phyloP scores from a whole-genome alignment of 768 basidiomycete species.

The Cyclocybe cylindracea region DNA sequence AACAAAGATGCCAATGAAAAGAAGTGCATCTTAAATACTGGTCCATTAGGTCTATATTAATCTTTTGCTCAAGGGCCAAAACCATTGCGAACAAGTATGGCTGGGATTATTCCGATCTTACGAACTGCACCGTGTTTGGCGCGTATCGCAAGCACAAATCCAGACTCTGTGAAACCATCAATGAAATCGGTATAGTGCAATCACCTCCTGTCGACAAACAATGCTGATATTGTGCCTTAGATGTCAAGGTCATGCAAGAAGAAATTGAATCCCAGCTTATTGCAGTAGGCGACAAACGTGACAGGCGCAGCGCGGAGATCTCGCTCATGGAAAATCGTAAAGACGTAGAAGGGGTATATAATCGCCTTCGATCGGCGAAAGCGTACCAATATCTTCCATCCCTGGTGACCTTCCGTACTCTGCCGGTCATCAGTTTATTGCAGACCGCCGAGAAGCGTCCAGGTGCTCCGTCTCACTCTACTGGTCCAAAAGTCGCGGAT shows the following conservation, averaged over 20 bases:
- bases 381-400: constrained; percentile 39
- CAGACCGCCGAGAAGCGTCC: constrained; percentile 23
- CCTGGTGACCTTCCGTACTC: constrained; percentile 45
- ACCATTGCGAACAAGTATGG: constrained; percentile 36
- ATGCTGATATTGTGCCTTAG: constrained; percentile 11
- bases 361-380: constrained; percentile 40
- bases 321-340: constrained; percentile 27
- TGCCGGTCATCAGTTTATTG: constrained; percentile 45
- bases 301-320: constrained; percentile 18
- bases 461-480: constrained; percentile 7
- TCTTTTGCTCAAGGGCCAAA: constrained; percentile 31
- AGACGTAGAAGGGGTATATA: constrained; percentile 44
- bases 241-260: constrained; percentile 19
- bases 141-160: constrained; percentile 37
- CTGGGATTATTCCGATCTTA: constrained; percentile 43
- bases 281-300: constrained; percentile 20
- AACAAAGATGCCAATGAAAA: constrained; percentile 13
- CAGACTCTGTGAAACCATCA: constrained; percentile 38
- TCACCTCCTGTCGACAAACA: constrained; percentile 7
- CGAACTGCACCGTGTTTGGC: constrained; percentile 40
- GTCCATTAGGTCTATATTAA: neutral
- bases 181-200: constrained; percentile 34
- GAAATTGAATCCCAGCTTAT: constrained; percentile 27
- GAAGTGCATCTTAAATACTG: constrained; percentile 15
- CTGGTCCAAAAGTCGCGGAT: constrained; percentile 8